phyloP scores from a whole-genome alignment of 768 basidiomycete genomes.

The Cyclocybe cylindracea region DNA sequence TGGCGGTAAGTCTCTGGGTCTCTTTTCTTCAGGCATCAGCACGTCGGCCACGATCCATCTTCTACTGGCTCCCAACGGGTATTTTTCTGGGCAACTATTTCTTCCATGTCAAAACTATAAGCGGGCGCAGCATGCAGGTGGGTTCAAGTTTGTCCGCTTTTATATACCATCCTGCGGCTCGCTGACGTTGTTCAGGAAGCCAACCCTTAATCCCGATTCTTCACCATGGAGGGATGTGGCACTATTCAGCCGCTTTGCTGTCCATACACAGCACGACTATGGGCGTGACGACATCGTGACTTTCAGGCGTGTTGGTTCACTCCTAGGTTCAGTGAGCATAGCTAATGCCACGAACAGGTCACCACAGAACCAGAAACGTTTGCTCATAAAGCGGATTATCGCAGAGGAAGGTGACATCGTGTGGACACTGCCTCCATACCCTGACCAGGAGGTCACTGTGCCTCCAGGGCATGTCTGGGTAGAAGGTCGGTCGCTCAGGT shows the following conservation, averaged over 20 bases:
- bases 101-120: constrained; percentile 53
- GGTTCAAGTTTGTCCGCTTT: constrained; percentile 10
- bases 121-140: constrained; percentile 78
- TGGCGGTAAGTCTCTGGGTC: too few relatives aligned
- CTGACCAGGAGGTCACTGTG: constrained; percentile 50
- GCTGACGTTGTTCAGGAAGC: constrained; percentile 37
- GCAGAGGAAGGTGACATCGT: constrained; percentile 65
- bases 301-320: constrained; percentile 42
- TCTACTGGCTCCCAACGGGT: constrained; percentile 63
- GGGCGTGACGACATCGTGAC: constrained; percentile 66
- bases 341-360: constrained; percentile 41
- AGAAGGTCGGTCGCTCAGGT: constrained; percentile 49
- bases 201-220: constrained; percentile 73
- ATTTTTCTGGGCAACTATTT: constrained; percentile 50
- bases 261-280: constrained; percentile 36
- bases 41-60: constrained; percentile 15
- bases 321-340: background rate
- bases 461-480: constrained; percentile 74
- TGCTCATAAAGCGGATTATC: constrained; percentile 67
- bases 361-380: constrained; percentile 51
- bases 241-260: constrained; percentile 56
- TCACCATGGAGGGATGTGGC: constrained; percentile 63
- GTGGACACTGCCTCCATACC: constrained; percentile 70
- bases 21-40: too few relatives aligned
- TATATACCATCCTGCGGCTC: background rate